Evolutionary conservation across 768 basidiomycete species (phyloP).

Genomic region (Boletus bicolor): DNA sequence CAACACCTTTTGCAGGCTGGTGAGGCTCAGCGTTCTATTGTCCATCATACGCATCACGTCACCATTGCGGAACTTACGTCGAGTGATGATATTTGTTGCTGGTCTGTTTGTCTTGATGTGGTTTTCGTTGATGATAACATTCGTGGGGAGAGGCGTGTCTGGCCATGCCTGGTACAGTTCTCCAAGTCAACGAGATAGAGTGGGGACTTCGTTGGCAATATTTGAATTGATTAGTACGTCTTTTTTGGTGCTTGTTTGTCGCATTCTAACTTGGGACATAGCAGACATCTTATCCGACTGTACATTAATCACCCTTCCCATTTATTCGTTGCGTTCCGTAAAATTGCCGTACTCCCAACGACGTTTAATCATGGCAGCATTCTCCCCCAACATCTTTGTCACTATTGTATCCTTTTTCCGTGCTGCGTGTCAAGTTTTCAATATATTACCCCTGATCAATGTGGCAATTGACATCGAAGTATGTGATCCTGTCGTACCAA

Average conservation of each 20-base stretch:
- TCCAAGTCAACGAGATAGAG: background rate
- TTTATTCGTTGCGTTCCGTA: slow-evolving; percentile 2
- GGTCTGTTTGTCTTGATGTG: slow-evolving; percentile 14
- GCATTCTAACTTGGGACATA: slow-evolving; percentile 6
- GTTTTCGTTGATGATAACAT: slow-evolving; percentile 2
- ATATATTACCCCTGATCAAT: background rate
- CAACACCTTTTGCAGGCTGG: slow-evolving; percentile 6
- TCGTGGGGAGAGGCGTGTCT: background rate
- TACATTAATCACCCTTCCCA: slow-evolving; percentile 10
- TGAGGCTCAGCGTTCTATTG: slow-evolving; percentile 13
- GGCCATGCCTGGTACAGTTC: background rate
- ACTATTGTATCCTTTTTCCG: slow-evolving; percentile 5
- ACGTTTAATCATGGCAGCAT: slow-evolving; percentile 3
- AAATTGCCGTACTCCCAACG: slow-evolving; percentile 3
- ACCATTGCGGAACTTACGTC: slow-evolving; percentile 6
- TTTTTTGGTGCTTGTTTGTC: background rate
- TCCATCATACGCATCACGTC: slow-evolving; percentile 11
- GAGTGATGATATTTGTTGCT: slow-evolving; percentile 2
- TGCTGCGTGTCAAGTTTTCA: slow-evolving; percentile 5
- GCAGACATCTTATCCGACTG: slow-evolving; percentile 22
- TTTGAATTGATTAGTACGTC: slow-evolving; percentile 16
- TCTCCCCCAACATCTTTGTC: slow-evolving; percentile 9
- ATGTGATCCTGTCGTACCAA: background rate
- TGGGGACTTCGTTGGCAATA: background rate
- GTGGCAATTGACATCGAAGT: slow-evolving; percentile 16